Conservation (phyloP, 179 eudicot genomes). For the Amaranthus tricolor region DNA sequence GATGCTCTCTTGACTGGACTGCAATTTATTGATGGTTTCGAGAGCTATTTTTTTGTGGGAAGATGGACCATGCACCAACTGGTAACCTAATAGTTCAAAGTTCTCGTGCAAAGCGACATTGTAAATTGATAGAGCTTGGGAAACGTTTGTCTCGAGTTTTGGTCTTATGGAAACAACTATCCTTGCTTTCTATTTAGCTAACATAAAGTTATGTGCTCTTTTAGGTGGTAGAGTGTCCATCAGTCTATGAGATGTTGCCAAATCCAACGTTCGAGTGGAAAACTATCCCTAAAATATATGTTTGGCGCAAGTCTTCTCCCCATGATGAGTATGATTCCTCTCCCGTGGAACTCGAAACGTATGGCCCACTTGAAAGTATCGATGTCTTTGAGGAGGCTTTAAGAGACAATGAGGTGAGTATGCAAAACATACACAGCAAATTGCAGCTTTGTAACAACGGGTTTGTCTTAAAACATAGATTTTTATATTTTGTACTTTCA, state of each 20-base stretch:
- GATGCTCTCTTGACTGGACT: constrained; percentile 90
- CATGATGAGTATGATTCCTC: constrained; percentile 42
- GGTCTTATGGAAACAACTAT: not conserved
- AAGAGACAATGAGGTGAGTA: constrained; percentile 72
- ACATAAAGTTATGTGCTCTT: constrained; percentile 7
- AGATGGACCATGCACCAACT: constrained; percentile 99
- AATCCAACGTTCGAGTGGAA: constrained; percentile 81
- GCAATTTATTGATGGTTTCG: constrained; percentile 93
- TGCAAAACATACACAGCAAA: not conserved
- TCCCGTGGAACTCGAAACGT: constrained; percentile 55
- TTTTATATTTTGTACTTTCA: too few relatives aligned
- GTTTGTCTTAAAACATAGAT: too few relatives aligned
- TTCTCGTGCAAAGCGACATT: not conserved
- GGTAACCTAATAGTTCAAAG: constrained; percentile 44
- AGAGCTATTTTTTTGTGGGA: constrained; percentile 79
- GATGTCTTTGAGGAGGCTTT: constrained; percentile 74
- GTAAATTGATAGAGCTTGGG: not conserved
- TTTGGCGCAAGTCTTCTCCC: constrained; percentile 59
- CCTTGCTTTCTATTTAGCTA: not conserved
- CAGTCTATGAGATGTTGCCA: constrained; percentile 90
- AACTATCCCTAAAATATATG: constrained; percentile 62
- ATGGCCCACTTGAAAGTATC: constrained; percentile 52
- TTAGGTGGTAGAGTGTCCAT: constrained; percentile 89
- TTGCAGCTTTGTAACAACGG: not conserved
- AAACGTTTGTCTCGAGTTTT: not conserved